Conservation (phyloP, 768 basidiomycete genomes). For the Phanerodontia chrysosporium region DNA sequence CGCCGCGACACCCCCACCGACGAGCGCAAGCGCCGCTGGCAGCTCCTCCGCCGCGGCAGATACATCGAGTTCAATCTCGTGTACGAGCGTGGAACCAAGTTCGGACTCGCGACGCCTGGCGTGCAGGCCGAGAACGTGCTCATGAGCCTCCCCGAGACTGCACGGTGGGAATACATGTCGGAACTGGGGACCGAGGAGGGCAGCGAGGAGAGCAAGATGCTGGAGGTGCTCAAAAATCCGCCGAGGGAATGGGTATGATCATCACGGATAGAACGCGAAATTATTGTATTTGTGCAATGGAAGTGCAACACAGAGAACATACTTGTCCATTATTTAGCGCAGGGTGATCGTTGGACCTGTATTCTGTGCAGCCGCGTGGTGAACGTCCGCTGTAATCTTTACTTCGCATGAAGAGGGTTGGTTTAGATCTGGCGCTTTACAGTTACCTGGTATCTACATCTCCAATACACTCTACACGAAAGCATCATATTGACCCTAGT, state of each 20-base stretch:
- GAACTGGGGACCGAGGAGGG: slow-evolving; percentile 41
- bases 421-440: too few relatives aligned
- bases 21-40: slow-evolving; percentile 77
- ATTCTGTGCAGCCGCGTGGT: too few relatives aligned
- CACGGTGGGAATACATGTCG: slow-evolving; percentile 59
- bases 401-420: too few relatives aligned
- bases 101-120: slow-evolving; percentile 51
- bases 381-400: too few relatives aligned
- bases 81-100: slow-evolving; percentile 58
- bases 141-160: slow-evolving; percentile 53
- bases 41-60: slow-evolving; percentile 79
- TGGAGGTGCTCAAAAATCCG: slow-evolving; percentile 42
- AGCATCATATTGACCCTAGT: slow-evolving; percentile 41
- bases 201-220: slow-evolving; percentile 43
- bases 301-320: too few relatives aligned
- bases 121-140: slow-evolving; percentile 54
- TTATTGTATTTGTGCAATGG: too few relatives aligned
- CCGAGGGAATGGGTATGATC: slow-evolving; percentile 37
- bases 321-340: too few relatives aligned
- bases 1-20: slow-evolving; percentile 50
- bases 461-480: too few relatives aligned
- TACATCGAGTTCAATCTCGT: slow-evolving; percentile 84
- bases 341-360: too few relatives aligned
- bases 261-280: too few relatives aligned
- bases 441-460: too few relatives aligned